Evolutionary conservation across 176 grass and related monocot species (phyloP).

Genomic region (Dendrocalamus sinicus): DNA sequence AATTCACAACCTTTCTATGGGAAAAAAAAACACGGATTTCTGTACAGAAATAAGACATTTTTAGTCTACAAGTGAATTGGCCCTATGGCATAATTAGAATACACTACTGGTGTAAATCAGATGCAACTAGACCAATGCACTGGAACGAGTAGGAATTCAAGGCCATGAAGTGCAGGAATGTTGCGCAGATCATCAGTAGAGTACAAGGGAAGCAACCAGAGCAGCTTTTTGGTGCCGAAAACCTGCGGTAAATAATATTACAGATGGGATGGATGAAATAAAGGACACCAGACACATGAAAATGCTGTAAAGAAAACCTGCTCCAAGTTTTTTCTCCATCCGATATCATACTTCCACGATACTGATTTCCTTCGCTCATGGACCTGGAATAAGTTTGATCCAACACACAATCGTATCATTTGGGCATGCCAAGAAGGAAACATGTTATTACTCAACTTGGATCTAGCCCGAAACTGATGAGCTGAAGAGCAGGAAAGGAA

Average conservation of each 20-base stretch:
- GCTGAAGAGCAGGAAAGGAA: not conserved
- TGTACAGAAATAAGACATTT: constrained; percentile 33
- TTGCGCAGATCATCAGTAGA: constrained; percentile 71
- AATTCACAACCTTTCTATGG: not conserved
- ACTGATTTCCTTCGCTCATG: constrained; percentile 68
- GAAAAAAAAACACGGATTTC: constrained; percentile 25
- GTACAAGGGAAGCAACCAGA: constrained; percentile 87
- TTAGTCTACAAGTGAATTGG: constrained; percentile 20
- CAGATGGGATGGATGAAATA: not conserved
- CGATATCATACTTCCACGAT: constrained; percentile 77
- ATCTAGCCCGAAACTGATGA: not conserved
- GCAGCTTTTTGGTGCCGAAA: constrained; percentile 76
- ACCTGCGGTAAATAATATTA: constrained; percentile 54
- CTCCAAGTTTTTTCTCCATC: constrained; percentile 85
- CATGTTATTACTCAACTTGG: not conserved
- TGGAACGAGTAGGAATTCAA: constrained; percentile 71
- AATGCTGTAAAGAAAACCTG: constrained; percentile 50
- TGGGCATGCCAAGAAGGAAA: constrained; percentile 11
- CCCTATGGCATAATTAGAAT: constrained; percentile 2
- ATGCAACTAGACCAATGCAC: constrained; percentile 46
- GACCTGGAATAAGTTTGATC: constrained; percentile 55
- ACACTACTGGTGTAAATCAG: not conserved
- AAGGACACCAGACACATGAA: not conserved
- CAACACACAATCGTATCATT: constrained; percentile 19
- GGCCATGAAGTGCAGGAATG: constrained; percentile 64